Conservation (phyloP, 768 basidiomycete genomes). For the Pholiota microspora region DNA sequence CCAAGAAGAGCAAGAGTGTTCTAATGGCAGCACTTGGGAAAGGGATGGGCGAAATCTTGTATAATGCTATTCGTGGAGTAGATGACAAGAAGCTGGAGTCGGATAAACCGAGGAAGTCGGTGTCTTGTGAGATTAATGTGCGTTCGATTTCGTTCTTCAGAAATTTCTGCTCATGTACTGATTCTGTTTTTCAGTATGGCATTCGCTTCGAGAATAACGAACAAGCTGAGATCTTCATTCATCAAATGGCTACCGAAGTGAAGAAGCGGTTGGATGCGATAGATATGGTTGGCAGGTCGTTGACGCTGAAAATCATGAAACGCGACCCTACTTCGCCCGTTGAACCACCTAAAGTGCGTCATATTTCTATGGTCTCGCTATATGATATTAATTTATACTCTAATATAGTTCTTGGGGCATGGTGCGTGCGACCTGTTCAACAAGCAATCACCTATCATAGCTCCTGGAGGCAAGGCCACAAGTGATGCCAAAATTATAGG, state of each 20-base stretch:
- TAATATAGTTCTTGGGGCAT: constrained; percentile 96
- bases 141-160: constrained; percentile 26
- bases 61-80: constrained; percentile 79
- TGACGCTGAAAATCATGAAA: constrained; percentile 89
- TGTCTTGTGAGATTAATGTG: constrained; percentile 94
- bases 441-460: constrained; percentile 63
- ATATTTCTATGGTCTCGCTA: neutral
- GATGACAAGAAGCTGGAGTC: constrained; percentile 80
- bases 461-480: constrained; percentile 65
- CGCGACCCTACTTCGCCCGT: constrained; percentile 82
- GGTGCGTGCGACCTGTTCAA: constrained; percentile 82
- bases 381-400: constrained; percentile 3
- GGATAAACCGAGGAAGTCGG: constrained; percentile 85
- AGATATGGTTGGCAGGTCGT: constrained; percentile 64
- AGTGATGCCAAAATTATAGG: constrained; percentile 72
- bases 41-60: constrained; percentile 80
- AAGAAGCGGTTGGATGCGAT: constrained; percentile 65
- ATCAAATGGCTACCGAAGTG: constrained; percentile 77
- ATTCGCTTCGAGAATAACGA: constrained; percentile 86
- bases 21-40: constrained; percentile 78
- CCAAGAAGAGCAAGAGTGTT: constrained; percentile 56
- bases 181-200: constrained; percentile 64
- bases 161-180: neutral
- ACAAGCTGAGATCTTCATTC: constrained; percentile 78
- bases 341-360: constrained; percentile 82